phyloP scores from a whole-genome alignment of 305 asterid genomes.

The Andrographis paniculata region DNA sequence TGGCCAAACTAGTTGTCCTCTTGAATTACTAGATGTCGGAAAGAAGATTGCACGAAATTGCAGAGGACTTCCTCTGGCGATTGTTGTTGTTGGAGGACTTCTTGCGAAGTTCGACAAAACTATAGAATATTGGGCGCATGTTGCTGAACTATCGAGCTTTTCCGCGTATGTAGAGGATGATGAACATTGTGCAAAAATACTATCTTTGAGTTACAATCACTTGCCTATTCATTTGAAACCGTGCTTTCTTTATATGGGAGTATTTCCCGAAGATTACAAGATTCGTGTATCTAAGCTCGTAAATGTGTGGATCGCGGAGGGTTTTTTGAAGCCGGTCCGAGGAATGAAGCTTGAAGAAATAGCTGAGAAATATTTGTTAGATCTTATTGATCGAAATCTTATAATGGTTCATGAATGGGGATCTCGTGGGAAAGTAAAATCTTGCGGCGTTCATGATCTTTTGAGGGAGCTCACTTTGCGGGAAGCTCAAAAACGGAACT shows the following conservation, averaged over 20 bases:
- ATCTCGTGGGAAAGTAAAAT: neutral
- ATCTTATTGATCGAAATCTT: constrained; percentile 10
- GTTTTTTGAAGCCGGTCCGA: constrained; percentile 1
- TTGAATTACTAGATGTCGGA: neutral
- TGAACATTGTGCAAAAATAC: neutral
- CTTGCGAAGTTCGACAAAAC: constrained; percentile 3
- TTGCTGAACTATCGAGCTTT: neutral
- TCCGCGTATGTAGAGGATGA: neutral
- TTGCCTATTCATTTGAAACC: constrained; percentile 14
- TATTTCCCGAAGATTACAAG: neutral
- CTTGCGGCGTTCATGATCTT: constrained; percentile 11
- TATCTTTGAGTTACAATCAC: constrained; percentile 12
- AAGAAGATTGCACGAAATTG: constrained; percentile 1
- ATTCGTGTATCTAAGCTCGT: neutral
- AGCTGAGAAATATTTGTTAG: constrained; percentile 2
- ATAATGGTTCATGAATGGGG: neutral
- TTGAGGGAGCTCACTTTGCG: constrained; percentile 2
- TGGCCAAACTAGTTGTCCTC: neutral
- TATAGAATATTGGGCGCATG: neutral
- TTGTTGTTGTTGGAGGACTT: neutral
- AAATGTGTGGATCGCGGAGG: constrained; percentile 6
- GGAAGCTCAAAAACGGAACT: neutral
- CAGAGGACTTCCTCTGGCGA: constrained; percentile 3
- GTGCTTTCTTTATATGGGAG: constrained; percentile 1
- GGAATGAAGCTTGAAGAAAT: constrained; percentile 1